Percentiles rank a stretch among this genome's conserved stretches.
Evolutionary conservation across 495 filamentous ascomycete species (phyloP).

Genomic region (Lasiosphaeriaceae sp.): DNA sequence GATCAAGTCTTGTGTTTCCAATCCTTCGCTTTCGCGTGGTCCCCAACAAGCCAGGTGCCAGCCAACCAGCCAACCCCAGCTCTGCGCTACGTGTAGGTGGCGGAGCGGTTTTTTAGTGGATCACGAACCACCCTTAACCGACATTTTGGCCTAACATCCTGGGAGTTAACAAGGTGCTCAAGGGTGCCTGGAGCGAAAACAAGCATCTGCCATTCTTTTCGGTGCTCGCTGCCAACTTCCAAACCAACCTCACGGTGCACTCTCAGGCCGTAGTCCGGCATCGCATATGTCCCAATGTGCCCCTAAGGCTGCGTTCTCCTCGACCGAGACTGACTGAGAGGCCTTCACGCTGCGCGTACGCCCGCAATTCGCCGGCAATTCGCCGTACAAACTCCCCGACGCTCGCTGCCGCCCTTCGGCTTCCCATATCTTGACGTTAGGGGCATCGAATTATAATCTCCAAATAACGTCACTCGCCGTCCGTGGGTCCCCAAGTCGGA

Average conservation of each 20-base stretch:
- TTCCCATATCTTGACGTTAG: background rate
- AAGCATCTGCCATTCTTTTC: background rate
- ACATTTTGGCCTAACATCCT: background rate
- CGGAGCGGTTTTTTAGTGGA: background rate
- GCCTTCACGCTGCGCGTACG: background rate
- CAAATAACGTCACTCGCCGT: conserved; percentile 27
- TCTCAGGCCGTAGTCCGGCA: too few relatives aligned
- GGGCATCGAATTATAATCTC: conserved; percentile 10
- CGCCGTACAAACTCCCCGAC: too few relatives aligned
- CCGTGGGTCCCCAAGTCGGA: conserved; percentile 13
- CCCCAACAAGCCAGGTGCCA: too few relatives aligned
- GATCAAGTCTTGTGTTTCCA: too few relatives aligned
- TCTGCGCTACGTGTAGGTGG: too few relatives aligned
- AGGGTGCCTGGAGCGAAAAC: background rate
- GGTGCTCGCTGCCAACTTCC: background rate
- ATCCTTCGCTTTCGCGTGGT: too few relatives aligned
- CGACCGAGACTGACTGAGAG: background rate
- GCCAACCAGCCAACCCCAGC: too few relatives aligned
- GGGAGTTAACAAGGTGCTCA: background rate
- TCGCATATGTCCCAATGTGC: background rate
- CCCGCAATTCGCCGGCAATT: background rate
- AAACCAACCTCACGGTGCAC: background rate
- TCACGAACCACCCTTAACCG: background rate
- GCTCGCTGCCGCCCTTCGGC: background rate
- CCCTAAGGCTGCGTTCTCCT: background rate